Evolutionary conservation across 2,329 filamentous ascomycete species (phyloP).

Genomic region (Chaetomiaceae sp.): DNA sequence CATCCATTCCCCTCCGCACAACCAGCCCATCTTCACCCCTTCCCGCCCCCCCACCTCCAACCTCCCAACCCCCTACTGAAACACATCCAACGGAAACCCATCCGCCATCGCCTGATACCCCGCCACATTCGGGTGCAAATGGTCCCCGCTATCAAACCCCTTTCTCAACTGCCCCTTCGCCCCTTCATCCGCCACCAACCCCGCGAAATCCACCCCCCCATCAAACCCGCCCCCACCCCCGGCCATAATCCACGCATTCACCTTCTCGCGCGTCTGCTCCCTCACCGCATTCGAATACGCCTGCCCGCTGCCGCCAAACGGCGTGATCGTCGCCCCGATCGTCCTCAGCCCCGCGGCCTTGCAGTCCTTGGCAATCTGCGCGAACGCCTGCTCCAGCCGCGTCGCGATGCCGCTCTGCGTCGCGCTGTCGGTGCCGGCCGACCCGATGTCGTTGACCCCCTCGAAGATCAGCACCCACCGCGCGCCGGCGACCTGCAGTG

Average conservation of each 20-base stretch:
- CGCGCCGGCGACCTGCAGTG: slow-evolving; percentile 51
- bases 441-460: slow-evolving; percentile 64
- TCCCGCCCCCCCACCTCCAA: too few relatives aligned
- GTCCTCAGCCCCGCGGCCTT: slow-evolving; percentile 49
- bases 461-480: slow-evolving; percentile 60
- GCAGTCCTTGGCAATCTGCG: slow-evolving; percentile 50
- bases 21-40: too few relatives aligned
- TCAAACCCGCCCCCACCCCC: slow-evolving; percentile 51
- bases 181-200: slow-evolving; percentile 44
- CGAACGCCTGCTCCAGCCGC: slow-evolving; percentile 49
- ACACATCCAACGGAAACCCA: slow-evolving; percentile 50
- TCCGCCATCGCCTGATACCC: slow-evolving; percentile 57
- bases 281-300: slow-evolving; percentile 48
- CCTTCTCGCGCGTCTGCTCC: slow-evolving; percentile 48
- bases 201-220: slow-evolving; percentile 57
- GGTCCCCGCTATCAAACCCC: slow-evolving; percentile 56
- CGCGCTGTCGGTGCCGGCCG: slow-evolving; percentile 36
- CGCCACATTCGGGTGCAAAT: slow-evolving; percentile 54
- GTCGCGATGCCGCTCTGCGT: slow-evolving; percentile 46
- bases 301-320: slow-evolving; percentile 48
- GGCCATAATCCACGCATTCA: slow-evolving; percentile 56
- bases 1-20: not conserved
- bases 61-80: slow-evolving; percentile 28
- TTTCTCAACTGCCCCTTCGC: slow-evolving; percentile 42
- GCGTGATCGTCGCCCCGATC: slow-evolving; percentile 61